A percentile compares a stretch with the other conserved stretches of the same genome.
These are phyloP conservation scores for Penicillium argentinense DNA, from an alignment of 495 filamentous ascomycete species.

Conservation along the genomic window DNA sequence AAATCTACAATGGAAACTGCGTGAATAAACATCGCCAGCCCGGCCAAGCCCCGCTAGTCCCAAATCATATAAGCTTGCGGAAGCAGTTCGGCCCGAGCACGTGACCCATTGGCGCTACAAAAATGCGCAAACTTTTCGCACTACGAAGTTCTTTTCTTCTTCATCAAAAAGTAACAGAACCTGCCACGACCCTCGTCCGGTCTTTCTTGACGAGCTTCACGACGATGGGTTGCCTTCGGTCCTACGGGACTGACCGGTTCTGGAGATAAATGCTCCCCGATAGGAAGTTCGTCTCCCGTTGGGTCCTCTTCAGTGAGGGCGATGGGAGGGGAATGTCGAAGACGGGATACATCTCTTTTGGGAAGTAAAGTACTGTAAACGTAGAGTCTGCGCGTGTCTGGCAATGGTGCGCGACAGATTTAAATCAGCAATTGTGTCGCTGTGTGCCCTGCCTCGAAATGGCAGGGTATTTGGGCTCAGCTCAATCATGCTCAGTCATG, in stretches of 20 bases:
- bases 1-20: neutral
- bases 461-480: too few relatives aligned
- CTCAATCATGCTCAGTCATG: too few relatives aligned
- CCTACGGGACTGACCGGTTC: slow-evolving; percentile 49
- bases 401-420: too few relatives aligned
- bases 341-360: slow-evolving; percentile 57
- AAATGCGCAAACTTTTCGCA: slow-evolving; percentile 23
- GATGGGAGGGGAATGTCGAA: slow-evolving; percentile 66
- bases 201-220: slow-evolving; percentile 38
- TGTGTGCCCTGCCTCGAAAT: too few relatives aligned
- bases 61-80: neutral
- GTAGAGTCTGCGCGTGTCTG: too few relatives aligned
- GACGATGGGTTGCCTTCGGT: slow-evolving; percentile 64
- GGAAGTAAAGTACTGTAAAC: too few relatives aligned
- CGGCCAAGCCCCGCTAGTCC: neutral
- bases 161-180: slow-evolving; percentile 62
- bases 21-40: neutral
- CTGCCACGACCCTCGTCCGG: slow-evolving; percentile 65
- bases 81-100: slow-evolving; percentile 26
- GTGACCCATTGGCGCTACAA: slow-evolving; percentile 32
- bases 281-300: slow-evolving; percentile 66
- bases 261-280: slow-evolving; percentile 60
- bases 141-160: slow-evolving; percentile 43
- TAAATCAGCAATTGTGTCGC: too few relatives aligned
- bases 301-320: slow-evolving; percentile 65